Conservation (phyloP, 257 asterid species). For the Linderniella brevidens region DNA sequence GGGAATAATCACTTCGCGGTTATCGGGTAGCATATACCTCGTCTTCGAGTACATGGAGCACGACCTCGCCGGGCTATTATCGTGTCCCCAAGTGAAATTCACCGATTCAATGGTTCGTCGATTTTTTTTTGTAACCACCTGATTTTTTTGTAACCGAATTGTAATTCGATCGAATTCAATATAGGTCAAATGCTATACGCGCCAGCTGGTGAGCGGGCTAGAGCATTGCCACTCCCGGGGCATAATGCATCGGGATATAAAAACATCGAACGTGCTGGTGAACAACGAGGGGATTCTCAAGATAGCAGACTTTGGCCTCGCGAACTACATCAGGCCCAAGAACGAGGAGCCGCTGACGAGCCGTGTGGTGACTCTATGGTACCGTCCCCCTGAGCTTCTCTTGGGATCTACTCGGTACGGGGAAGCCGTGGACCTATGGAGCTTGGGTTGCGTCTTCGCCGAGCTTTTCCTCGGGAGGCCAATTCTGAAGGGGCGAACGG, state of each 20-base stretch:
- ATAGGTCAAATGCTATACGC: slow-evolving; percentile 91
- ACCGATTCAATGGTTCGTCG: slow-evolving; percentile 65
- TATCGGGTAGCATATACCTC: slow-evolving; percentile 63
- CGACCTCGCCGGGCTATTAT: slow-evolving; percentile 76
- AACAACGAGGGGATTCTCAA: slow-evolving; percentile 72
- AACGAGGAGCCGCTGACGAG: slow-evolving; percentile 52
- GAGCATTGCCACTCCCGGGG: slow-evolving; percentile 85
- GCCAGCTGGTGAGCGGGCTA: slow-evolving; percentile 55
- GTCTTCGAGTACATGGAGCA: slow-evolving; percentile 99
- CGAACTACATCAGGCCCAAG: slow-evolving; percentile 41
- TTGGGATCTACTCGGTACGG: slow-evolving; percentile 71
- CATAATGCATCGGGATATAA: slow-evolving; percentile 75
- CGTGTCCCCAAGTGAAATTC: slow-evolving; percentile 76
- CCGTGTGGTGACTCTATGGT: slow-evolving; percentile 94
- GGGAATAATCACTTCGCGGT: slow-evolving; percentile 74
- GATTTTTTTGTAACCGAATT: not conserved
- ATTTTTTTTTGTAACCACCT: not conserved
- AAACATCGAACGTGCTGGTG: slow-evolving; percentile 66
- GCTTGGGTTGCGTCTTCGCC: slow-evolving; percentile 88
- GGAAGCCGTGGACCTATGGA: slow-evolving; percentile 79
- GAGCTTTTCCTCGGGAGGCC: slow-evolving; percentile 82
- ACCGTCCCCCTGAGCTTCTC: slow-evolving; percentile 93
- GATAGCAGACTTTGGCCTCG: slow-evolving; percentile 87
- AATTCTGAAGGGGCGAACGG: slow-evolving; percentile 83
- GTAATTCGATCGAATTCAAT: not conserved